Evolutionary conservation across 164 flowering plant genomes (phyloP).

Genomic region (Magnolia sinica): DNA sequence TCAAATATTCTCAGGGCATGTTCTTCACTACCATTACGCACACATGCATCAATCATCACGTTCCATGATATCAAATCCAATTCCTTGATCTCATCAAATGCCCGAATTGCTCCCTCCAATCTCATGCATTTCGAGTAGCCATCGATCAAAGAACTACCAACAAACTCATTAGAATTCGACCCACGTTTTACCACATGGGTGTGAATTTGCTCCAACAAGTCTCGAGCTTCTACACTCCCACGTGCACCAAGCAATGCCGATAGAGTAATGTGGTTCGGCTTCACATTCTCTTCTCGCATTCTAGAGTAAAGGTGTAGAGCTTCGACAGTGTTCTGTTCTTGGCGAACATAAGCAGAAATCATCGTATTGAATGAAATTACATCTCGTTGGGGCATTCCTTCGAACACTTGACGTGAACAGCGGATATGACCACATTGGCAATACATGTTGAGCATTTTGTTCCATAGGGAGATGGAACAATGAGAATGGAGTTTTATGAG

Average conservation of each 20-base stretch:
- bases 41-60: constrained; percentile 27
- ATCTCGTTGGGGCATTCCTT: constrained; percentile 22
- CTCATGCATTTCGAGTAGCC: constrained; percentile 22
- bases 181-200: constrained; percentile 15
- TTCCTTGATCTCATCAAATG: constrained; percentile 25
- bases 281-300: constrained; percentile 19
- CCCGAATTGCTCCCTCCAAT: constrained; percentile 18
- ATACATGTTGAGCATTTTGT: constrained; percentile 22
- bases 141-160: constrained; percentile 28
- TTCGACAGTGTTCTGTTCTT: neutral
- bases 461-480: constrained; percentile 27
- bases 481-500: constrained; percentile 20
- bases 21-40: constrained; percentile 17
- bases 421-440: constrained; percentile 8
- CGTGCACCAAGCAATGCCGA: constrained; percentile 15
- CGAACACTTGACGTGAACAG: constrained; percentile 13
- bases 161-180: constrained; percentile 24
- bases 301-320: constrained; percentile 7
- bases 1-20: constrained; percentile 22
- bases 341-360: constrained; percentile 7
- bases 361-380: constrained; percentile 21
- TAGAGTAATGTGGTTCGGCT: constrained; percentile 22
- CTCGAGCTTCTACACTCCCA: neutral
- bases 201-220: constrained; percentile 20
- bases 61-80: constrained; percentile 33